These are phyloP conservation scores for Moricandia arvensis DNA, from an alignment of 345 rosid species.

Conservation along the genomic window DNA sequence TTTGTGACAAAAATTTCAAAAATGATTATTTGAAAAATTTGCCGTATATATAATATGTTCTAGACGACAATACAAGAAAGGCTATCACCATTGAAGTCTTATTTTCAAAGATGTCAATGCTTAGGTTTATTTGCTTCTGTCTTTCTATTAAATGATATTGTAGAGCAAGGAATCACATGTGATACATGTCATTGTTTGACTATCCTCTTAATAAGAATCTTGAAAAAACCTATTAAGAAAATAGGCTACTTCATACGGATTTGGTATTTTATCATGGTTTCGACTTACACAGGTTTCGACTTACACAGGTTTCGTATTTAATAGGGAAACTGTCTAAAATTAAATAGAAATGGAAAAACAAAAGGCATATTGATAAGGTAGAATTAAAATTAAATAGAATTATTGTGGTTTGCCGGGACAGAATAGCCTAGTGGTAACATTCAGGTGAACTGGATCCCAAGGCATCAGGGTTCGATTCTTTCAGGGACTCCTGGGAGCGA, in stretches of 20 bases:
- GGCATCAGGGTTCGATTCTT: too few relatives aligned
- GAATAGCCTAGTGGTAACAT: too few relatives aligned
- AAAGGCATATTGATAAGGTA: neutral
- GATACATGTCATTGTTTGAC: conserved; percentile 36
- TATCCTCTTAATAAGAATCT: conserved; percentile 11
- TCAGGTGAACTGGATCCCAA: too few relatives aligned
- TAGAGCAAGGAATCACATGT: conserved; percentile 29
- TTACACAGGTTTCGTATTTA: neutral
- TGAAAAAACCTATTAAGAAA: conserved; percentile 9
- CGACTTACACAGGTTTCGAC: neutral
- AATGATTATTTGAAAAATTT: too few relatives aligned
- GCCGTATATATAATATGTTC: too few relatives aligned
- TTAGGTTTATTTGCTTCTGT: neutral
- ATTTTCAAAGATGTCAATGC: conserved; percentile 6
- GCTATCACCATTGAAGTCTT: neutral
- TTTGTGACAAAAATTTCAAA: too few relatives aligned
- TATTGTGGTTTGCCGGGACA: neutral
- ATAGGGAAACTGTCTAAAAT: neutral
- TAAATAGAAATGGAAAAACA: neutral
- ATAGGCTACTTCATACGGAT: neutral
- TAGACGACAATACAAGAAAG: neutral
- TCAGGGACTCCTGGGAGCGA: too few relatives aligned
- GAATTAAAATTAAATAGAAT: neutral
- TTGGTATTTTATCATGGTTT: conserved; percentile 10
- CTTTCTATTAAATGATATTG: conserved; percentile 9